Base-by-base conservation (phyloP, 768 basidiomycete genomes). In the Tulasnella sp. region DNA sequence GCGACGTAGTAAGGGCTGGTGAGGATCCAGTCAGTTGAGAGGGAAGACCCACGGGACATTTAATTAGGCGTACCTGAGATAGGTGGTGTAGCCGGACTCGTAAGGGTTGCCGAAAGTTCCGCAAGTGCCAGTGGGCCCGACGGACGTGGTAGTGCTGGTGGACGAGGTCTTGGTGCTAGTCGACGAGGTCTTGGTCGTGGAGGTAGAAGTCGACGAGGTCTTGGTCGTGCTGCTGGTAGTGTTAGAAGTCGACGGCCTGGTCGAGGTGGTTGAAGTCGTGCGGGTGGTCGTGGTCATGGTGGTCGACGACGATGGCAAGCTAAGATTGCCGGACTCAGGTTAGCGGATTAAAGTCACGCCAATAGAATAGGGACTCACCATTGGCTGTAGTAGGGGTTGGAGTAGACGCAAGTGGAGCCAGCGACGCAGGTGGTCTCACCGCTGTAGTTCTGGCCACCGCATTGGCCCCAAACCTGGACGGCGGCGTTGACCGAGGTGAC, bases 1-100 rank as follows among this genome's bases (percentile, higher is more conserved):
- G 79, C 77, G 42, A 85, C 83, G 76, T 88, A 89, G 80, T 81
- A 85, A 7, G 87, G 86, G 40, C 67, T 68, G 35, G n/a, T n/a
- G n/a, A n/a, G n/a, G n/a, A n/a, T n/a, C n/a, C n/a, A n/a, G n/a
- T n/a, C n/a, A n/a, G n/a, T n/a, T n/a, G n/a, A n/a, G n/a, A n/a
- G n/a, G n/a, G n/a, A n/a, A n/a, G n/a, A n/a, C n/a, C n/a, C n/a
- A n/a, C n/a, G n/a, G n/a, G n/a, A n/a, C n/a, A n/a, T n/a, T n/a
- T n/a, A n/a, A 88, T 88, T 76, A 86, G 84, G 73, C 82, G 83
- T 80, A 86, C 66, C 82, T 83, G 66, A 86, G 78, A 79, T 83
- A 88, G 72, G 83, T 84, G 69, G 78, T 78, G 76, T 83, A 84
- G 44, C 86, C 86, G 26, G 77, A 32, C 16, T 8, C 78, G 79